These are phyloP conservation scores for Aspergillus quadricinctus DNA, from an alignment of 2,329 filamentous ascomycete species.

Conservation along the genomic window DNA sequence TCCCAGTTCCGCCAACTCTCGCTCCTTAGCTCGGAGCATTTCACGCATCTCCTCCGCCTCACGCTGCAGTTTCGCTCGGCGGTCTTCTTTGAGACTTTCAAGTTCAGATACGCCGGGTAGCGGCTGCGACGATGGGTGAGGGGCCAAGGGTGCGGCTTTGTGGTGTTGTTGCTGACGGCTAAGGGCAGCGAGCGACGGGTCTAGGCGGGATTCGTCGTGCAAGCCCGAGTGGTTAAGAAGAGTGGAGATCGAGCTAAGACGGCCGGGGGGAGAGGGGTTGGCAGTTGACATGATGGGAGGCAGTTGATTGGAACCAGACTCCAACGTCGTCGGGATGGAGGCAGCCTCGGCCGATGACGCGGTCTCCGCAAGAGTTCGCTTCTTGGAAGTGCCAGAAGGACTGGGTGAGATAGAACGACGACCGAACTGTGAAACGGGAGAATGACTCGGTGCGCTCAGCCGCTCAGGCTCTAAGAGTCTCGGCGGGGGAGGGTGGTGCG, in stretches of 20 bases:
- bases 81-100: constrained; percentile 56
- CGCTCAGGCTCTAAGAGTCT: constrained; percentile 30
- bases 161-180: constrained; percentile 27
- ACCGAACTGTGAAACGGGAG: constrained; percentile 26
- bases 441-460: constrained; percentile 20
- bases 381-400: constrained; percentile 28
- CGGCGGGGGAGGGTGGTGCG: constrained; percentile 27
- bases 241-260: constrained; percentile 70
- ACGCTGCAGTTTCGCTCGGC: constrained; percentile 61
- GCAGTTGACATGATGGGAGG: constrained; percentile 36
- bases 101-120: constrained; percentile 39
- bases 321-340: constrained; percentile 27
- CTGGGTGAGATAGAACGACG: constrained; percentile 32
- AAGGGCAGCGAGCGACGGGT: constrained; percentile 35
- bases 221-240: constrained; percentile 59
- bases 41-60: constrained; percentile 75
- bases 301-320: constrained; percentile 34
- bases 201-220: constrained; percentile 37
- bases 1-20: constrained; percentile 59
- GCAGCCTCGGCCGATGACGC: constrained; percentile 22
- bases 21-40: constrained; percentile 67
- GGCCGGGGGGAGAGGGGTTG: constrained; percentile 46
- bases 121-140: constrained; percentile 22
- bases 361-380: constrained; percentile 34
- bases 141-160: constrained; percentile 18